Base-by-base conservation (phyloP, 768 basidiomycete genomes). In the Panaeolus cyanescens region DNA sequence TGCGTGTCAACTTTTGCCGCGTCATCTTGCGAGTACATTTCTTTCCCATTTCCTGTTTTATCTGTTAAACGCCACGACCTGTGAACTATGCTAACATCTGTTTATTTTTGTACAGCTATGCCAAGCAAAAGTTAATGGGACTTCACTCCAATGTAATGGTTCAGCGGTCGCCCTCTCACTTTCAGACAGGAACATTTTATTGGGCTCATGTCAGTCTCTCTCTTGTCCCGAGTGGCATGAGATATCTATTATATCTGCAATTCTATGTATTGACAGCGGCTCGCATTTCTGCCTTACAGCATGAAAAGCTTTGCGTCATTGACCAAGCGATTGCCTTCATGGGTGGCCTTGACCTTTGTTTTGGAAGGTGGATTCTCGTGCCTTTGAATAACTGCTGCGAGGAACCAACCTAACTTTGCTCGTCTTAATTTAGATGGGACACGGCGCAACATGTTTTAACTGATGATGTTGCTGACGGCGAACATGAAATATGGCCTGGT, bases 281-380 rank as follows among this genome's bases (percentile, higher is more conserved):
- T n/a, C n/a, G n/a, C 61, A 9, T 60, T 37, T 37, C 28, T 30
- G 31, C 40, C 55, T 40, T 62, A 8, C 45, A 96, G 93, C 97
- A 99, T 74, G 97, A 99, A 80, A 99, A 99, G 71, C 71, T 99
- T 64, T 99, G 96, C 70, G 95, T 98, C 13, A 92, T 99, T 62
- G 97, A 99, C 71, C 92, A 97, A 71, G 87, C 94, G 1, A 97
- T 99, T 64, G 96, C 93, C 0, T 99, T 99, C 77, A 97, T 95
- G 93, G 97, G 97, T 17, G 97, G 97, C 2, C 75, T 99, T 40
- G 97, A 99, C 74, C 82, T 96, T 32, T 96, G 93, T 72, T 97
- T 95, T 66, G 94, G 95, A 69, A 83, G 93, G 85, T 89, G 62
- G 50, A 28, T 55, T 53, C 30, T 30, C 15, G 31, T 30, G 9